Percentiles rank a stretch among this genome's conserved stretches.
Evolutionary conservation across 2,329 filamentous ascomycete species (phyloP).

Genomic region (Cytospora schulzeri): DNA sequence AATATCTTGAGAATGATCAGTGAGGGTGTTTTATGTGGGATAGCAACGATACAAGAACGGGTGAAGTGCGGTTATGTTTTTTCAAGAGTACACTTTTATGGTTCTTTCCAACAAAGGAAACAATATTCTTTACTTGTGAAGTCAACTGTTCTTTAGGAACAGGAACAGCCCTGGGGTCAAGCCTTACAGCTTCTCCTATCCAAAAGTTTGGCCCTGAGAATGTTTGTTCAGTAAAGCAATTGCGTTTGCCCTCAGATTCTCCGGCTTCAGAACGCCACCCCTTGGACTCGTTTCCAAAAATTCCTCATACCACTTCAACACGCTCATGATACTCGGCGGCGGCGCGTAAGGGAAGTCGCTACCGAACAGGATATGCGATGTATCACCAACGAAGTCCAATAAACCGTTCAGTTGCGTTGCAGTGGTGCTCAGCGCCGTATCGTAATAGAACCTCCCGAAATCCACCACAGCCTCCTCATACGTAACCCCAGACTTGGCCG

Average conservation of each 20-base stretch:
- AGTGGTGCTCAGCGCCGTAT: slow-evolving; percentile 37
- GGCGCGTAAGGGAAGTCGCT: slow-evolving; percentile 42
- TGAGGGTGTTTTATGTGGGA: no score
- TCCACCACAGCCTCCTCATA: slow-evolving; percentile 25
- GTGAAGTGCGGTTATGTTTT: no score
- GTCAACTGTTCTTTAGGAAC: background rate
- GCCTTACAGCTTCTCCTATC: background rate
- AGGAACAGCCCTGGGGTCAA: background rate
- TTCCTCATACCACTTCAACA: slow-evolving; percentile 15
- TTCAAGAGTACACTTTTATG: no score
- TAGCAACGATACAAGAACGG: no score
- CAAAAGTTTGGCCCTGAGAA: background rate
- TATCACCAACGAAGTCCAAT: slow-evolving; percentile 33
- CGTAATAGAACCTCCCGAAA: slow-evolving; percentile 39
- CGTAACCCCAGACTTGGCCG: slow-evolving; percentile 9
- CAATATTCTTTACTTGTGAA: background rate
- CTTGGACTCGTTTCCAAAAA: slow-evolving; percentile 21
- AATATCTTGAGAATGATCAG: no score
- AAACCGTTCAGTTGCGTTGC: slow-evolving; percentile 35
- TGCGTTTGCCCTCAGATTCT: slow-evolving; percentile 19
- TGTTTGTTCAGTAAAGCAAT: slow-evolving; percentile 23
- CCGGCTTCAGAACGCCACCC: slow-evolving; percentile 17
- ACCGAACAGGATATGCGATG: slow-evolving; percentile 38
- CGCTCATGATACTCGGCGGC: slow-evolving; percentile 24
- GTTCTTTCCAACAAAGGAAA: no score